Evolutionary conservation across 2,329 filamentous ascomycete genomes (phyloP), one percentile per base, ranked within the genome.

Genomic region (Cryphonectria radicalis): DNA sequence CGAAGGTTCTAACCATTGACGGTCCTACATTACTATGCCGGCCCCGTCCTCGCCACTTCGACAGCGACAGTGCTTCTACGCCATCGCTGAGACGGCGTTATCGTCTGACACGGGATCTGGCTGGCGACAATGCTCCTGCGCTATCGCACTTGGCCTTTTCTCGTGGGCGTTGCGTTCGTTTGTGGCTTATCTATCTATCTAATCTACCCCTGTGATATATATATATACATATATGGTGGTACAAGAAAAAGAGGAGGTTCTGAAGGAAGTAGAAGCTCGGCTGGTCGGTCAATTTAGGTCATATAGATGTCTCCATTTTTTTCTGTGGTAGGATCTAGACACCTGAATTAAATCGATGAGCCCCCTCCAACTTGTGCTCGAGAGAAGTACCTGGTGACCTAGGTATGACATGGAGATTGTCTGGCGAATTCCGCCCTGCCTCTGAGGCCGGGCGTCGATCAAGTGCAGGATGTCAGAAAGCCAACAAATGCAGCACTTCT

Each of bases 11-110:
- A 72, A 50, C 19, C 67, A 32, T 65, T 67, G 66, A 74, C 74
- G 70, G 70, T 75, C 46, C 78, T 76, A 13, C 77, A 74, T 72
- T 80, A 71, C 75, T 77, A 66, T 55, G 43, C 59, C 37, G 55
- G 55, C 55, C 55, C 28, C 55, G 62, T 43, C 42, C 63, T 65
- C 57, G 66, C 66, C 71, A 66, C 69, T 82, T 86, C 84, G 84
- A 84, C 84, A 82, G 84, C 82, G 84, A 86, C 78, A 86, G 84
- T 86, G 84, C 84, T 84, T 73, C 79, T 86, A 85, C 84, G 85
- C 85, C 84, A 86, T 86, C 81, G 83, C 83, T 84, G 84, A 82
- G 84, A 86, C 84, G 84, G 84, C 80, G 84, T 83, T 42, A 81
- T 85, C 82, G 74, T 73, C 69, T 71, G 79, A 80, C 84, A 84